phyloP scores from a whole-genome alignment of 257 asterid genomes.

The Dorcoceras hygrometricum region DNA sequence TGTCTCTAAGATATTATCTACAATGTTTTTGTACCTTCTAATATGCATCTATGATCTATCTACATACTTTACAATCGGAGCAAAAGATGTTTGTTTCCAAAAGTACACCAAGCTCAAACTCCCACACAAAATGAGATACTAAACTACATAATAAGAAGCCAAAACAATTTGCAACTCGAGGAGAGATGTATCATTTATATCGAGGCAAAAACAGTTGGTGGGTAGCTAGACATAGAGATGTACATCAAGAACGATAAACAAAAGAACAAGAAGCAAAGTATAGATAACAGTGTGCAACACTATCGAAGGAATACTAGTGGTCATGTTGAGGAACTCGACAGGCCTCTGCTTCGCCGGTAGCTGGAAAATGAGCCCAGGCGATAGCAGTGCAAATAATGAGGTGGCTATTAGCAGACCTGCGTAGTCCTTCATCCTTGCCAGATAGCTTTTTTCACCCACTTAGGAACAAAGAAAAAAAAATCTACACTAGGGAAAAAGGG shows the following conservation, averaged over 20 bases:
- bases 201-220: too few relatives aligned
- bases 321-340: conserved; percentile 77
- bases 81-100: neutral
- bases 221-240: conserved; percentile 60
- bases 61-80: too few relatives aligned
- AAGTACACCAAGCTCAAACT: neutral
- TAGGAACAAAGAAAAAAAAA: too few relatives aligned
- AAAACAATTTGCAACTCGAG: too few relatives aligned
- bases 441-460: too few relatives aligned
- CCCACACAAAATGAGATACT: neutral
- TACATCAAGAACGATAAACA: conserved; percentile 59
- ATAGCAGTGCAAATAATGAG: conserved; percentile 58
- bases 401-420: conserved; percentile 68
- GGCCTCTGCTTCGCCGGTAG: conserved; percentile 76
- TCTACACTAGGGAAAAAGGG: too few relatives aligned
- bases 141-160: too few relatives aligned
- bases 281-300: conserved; percentile 60
- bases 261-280: conserved; percentile 75
- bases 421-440: conserved; percentile 62
- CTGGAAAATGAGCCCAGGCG: conserved; percentile 74
- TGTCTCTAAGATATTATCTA: too few relatives aligned
- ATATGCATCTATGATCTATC: too few relatives aligned
- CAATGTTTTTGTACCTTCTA: too few relatives aligned
- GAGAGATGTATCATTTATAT: too few relatives aligned
- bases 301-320: conserved; percentile 57